Conservation (phyloP, 164 flowering plant species). For the Berberis vulgaris region DNA sequence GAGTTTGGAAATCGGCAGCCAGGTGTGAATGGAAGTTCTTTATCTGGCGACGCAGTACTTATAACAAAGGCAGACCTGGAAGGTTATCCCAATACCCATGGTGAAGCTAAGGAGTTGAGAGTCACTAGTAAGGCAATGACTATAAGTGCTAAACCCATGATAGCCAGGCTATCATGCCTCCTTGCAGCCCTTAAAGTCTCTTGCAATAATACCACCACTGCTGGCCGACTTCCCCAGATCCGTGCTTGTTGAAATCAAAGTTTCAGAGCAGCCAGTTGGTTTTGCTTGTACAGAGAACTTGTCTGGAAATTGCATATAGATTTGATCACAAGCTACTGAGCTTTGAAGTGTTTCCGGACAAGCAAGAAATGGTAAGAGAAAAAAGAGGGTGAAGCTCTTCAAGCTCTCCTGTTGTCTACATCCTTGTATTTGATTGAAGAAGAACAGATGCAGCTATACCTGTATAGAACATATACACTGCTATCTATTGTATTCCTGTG, state of each 20-base stretch:
- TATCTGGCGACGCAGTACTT: slow-evolving; percentile 52
- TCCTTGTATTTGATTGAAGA: no score
- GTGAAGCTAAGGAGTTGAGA: slow-evolving; percentile 23
- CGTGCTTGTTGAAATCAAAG: slow-evolving; percentile 39
- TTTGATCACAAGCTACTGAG: no score
- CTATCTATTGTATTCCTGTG: no score
- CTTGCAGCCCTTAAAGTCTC: slow-evolving; percentile 49
- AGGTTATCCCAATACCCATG: slow-evolving; percentile 40
- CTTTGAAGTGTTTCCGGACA: not conserved
- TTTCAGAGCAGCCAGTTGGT: not conserved
- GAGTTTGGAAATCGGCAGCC: slow-evolving; percentile 33
- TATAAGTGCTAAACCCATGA: slow-evolving; percentile 36
- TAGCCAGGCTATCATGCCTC: slow-evolving; percentile 57
- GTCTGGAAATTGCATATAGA: no score
- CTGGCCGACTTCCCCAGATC: slow-evolving; percentile 35
- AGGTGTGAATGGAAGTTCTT: slow-evolving; percentile 13
- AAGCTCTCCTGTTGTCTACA: no score
- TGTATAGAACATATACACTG: no score
- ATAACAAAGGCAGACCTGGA: slow-evolving; percentile 74
- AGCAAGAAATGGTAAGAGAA: not conserved
- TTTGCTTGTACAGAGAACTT: not conserved
- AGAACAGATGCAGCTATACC: no score
- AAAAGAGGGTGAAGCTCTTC: not conserved
- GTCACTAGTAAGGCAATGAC: slow-evolving; percentile 15
- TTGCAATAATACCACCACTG: slow-evolving; percentile 26